phyloP scores from a whole-genome alignment of 2,329 filamentous ascomycete genomes.

The Fusarium solani-melongenae region DNA sequence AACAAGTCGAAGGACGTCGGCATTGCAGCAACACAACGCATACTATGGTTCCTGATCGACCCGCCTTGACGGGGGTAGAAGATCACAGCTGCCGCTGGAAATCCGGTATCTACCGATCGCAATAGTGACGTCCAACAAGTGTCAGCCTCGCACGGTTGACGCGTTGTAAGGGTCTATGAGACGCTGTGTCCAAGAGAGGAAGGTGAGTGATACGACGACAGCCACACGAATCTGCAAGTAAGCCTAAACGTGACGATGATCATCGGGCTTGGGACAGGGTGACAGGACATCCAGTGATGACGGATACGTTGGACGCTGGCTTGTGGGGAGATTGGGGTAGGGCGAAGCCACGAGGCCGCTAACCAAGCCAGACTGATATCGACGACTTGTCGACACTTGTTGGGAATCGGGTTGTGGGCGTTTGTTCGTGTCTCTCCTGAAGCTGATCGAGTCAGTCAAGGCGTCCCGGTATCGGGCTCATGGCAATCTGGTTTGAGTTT shows the following conservation, averaged over 20 bases:
- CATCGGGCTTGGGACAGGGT: conserved; percentile 9
- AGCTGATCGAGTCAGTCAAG: conserved; percentile 4
- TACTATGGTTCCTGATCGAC: conserved; percentile 39
- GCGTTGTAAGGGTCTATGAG: not conserved
- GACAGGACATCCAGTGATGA: conserved; percentile 1
- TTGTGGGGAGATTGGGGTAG: not conserved
- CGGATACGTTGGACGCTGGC: conserved; percentile 7
- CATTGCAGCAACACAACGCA: conserved; percentile 13
- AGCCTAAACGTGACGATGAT: not conserved
- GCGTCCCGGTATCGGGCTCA: not conserved
- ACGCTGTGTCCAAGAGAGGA: conserved; percentile 27
- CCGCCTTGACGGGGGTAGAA: conserved; percentile 5
- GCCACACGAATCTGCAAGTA: not conserved
- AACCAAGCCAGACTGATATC: not conserved
- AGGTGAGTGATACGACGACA: conserved; percentile 20
- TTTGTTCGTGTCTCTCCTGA: not conserved
- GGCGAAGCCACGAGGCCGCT: conserved; percentile 14
- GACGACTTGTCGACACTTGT: not conserved
- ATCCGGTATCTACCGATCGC: conserved; percentile 16
- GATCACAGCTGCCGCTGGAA: not conserved
- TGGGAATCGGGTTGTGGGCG: not conserved
- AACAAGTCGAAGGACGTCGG: conserved; percentile 1
- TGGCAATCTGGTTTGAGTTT: conserved; percentile 5
- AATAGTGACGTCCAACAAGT: not conserved
- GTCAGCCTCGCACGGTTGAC: conserved; percentile 12